Conservation (phyloP, 306 rosid species). For the Ormosia semicastrata region DNA sequence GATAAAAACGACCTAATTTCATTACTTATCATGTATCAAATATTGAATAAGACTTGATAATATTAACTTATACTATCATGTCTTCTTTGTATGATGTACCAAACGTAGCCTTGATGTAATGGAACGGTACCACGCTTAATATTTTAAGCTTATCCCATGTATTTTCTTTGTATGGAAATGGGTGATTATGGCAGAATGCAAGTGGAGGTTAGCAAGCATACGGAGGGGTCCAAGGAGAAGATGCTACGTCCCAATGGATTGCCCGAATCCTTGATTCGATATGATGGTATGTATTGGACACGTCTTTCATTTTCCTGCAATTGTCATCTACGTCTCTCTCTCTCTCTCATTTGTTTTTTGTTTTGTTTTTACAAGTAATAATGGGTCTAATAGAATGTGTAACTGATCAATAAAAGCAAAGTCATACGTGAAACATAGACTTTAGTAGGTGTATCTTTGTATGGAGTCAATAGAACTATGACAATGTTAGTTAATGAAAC, state of each 20-base stretch:
- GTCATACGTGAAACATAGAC: neutral
- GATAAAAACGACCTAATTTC: too few species aligned
- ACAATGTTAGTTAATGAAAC: too few species aligned
- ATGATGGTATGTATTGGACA: conserved; percentile 61
- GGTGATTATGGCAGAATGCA: conserved; percentile 69
- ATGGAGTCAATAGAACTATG: neutral
- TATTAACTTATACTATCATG: too few species aligned
- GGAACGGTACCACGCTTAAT: neutral
- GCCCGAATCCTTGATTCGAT: conserved; percentile 90
- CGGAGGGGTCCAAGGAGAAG: conserved; percentile 89
- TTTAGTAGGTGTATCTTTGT: neutral
- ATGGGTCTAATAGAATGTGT: too few species aligned
- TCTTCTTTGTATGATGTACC: too few species aligned
- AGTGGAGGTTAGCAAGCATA: conserved; percentile 99
- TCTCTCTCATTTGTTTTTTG: too few species aligned
- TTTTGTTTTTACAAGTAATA: neutral
- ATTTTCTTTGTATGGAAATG: neutral
- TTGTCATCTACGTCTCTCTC: neutral
- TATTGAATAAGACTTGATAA: too few species aligned
- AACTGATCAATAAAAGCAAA: neutral
- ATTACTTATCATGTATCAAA: too few species aligned
- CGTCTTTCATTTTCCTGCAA: neutral
- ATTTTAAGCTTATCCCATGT: neutral
- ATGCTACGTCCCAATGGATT: conserved; percentile 93
- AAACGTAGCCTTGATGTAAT: conserved; percentile 14